Conservation (phyloP, 805 yeast species). For the Maudiozyma turicensis region DNA sequence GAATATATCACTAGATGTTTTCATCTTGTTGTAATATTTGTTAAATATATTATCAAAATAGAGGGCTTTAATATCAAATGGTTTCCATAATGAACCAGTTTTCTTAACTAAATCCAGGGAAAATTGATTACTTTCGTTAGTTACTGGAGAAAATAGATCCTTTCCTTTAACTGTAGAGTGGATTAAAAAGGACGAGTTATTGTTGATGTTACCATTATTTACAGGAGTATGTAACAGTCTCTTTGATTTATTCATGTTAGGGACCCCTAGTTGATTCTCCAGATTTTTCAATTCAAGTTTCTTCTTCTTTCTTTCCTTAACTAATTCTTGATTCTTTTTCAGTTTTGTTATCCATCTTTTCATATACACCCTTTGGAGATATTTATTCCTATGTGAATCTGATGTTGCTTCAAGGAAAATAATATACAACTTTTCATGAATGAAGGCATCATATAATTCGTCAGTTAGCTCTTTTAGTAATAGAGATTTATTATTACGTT, state of each 20-base stretch:
- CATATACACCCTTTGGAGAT: slow-evolving; percentile 28
- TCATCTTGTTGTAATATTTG: slow-evolving; percentile 1
- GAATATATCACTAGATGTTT: slow-evolving; percentile 10
- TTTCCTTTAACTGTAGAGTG: slow-evolving; percentile 15
- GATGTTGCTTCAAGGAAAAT: slow-evolving; percentile 38
- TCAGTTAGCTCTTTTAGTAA: slow-evolving; percentile 33
- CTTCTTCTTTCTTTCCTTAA: slow-evolving; percentile 30
- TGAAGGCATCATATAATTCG: slow-evolving; percentile 50
- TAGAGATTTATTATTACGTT: slow-evolving; percentile 6
- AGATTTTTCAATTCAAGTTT: slow-evolving; percentile 31
- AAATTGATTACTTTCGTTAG: slow-evolving; percentile 25
- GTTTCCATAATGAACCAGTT: slow-evolving; percentile 37
- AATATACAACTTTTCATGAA: slow-evolving; percentile 45
- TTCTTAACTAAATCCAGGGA: slow-evolving; percentile 29
- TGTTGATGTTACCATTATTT: slow-evolving; percentile 1
- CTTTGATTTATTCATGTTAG: slow-evolving; percentile 16
- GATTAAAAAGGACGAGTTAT: slow-evolving; percentile 11
- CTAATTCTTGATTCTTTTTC: slow-evolving; percentile 30
- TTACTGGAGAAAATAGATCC: slow-evolving; percentile 15
- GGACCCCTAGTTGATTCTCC: slow-evolving; percentile 31
- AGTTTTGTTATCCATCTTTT: slow-evolving; percentile 26
- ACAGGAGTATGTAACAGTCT: slow-evolving; percentile 15
- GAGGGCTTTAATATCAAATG: slow-evolving; percentile 33
- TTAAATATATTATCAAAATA: slow-evolving; percentile 19
- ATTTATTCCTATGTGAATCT: slow-evolving; percentile 27